phyloP scores from a whole-genome alignment of 192 early-diverging fungal genomes.

The Rhizophagus clarus region DNA sequence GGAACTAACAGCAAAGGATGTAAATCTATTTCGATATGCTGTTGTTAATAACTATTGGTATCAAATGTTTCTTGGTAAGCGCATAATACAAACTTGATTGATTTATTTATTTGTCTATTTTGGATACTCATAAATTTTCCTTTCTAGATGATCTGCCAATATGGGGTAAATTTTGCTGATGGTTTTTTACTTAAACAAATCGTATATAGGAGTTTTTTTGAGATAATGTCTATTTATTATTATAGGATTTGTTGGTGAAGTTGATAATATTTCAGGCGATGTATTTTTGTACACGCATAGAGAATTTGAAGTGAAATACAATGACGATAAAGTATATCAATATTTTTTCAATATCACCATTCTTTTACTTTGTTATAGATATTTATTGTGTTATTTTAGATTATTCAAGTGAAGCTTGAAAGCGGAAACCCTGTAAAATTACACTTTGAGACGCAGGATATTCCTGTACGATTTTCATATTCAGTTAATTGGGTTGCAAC shows the following conservation, averaged over 20 bases:
- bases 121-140: not conserved
- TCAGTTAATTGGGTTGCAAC: constrained; percentile 67
- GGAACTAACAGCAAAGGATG: constrained; percentile 43
- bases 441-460: constrained; percentile 20
- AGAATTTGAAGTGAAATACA: constrained; percentile 63
- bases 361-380: not conserved
- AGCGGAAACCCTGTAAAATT: constrained; percentile 41
- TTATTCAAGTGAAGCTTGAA: constrained; percentile 54
- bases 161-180: constrained; percentile 36
- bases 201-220: not conserved
- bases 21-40: constrained; percentile 66
- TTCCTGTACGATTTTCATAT: constrained; percentile 68
- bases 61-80: constrained; percentile 60
- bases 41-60: constrained; percentile 68
- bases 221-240: not conserved
- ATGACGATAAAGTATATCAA: constrained; percentile 50
- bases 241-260: constrained; percentile 48
- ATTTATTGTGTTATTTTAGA: constrained; percentile 34
- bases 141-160: constrained; percentile 61
- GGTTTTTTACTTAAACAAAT: not conserved
- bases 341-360: not conserved
- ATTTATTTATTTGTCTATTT: constrained; percentile 1
- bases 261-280: constrained; percentile 35
- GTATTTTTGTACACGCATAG: constrained; percentile 64
- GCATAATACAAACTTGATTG: constrained; percentile 31